phyloP scores from a whole-genome alignment of 192 early-diverging fungal genomes.

The Pilobolus umbonatus region DNA sequence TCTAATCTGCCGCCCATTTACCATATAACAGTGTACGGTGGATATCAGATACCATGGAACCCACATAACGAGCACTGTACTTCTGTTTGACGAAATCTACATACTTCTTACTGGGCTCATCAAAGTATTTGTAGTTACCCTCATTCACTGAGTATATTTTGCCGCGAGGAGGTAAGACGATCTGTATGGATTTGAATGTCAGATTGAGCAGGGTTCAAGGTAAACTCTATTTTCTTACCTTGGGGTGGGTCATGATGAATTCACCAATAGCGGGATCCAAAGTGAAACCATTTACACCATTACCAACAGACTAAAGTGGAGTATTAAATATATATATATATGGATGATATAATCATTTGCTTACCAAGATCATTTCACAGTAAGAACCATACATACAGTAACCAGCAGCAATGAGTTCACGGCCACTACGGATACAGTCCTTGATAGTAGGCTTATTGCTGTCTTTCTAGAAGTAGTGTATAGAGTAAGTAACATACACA shows the following conservation, averaged over 20 bases:
- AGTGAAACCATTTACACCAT: conserved; percentile 92
- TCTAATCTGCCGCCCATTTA: not conserved
- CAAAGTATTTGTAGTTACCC: conserved; percentile 91
- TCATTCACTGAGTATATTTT: conserved; percentile 99
- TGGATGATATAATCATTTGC: not conserved
- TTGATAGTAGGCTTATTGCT: conserved; percentile 46
- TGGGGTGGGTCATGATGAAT: conserved; percentile 96
- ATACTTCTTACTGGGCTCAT: conserved; percentile 82
- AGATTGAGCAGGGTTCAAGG: not conserved
- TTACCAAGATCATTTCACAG: conserved; percentile 66
- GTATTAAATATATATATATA: not conserved
- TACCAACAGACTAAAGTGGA: conserved; percentile 57
- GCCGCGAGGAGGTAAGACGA: conserved; percentile 65
- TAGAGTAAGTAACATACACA: not conserved
- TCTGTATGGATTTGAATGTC: conserved; percentile 33
- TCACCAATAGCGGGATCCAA: conserved; percentile 96
- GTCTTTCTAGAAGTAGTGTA: conserved; percentile 27
- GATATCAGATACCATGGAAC: conserved; percentile 98
- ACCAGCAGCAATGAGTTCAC: conserved; percentile 88
- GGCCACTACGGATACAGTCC: conserved; percentile 87
- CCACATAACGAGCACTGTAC: conserved; percentile 94
- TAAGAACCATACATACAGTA: conserved; percentile 99
- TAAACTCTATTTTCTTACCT: conserved; percentile 58
- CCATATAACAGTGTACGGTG: conserved; percentile 76
- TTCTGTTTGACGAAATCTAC: conserved; percentile 89